These are phyloP conservation scores for Didymella arachidicola DNA, from an alignment of 2,329 filamentous ascomycete species.

Conservation along the genomic window DNA sequence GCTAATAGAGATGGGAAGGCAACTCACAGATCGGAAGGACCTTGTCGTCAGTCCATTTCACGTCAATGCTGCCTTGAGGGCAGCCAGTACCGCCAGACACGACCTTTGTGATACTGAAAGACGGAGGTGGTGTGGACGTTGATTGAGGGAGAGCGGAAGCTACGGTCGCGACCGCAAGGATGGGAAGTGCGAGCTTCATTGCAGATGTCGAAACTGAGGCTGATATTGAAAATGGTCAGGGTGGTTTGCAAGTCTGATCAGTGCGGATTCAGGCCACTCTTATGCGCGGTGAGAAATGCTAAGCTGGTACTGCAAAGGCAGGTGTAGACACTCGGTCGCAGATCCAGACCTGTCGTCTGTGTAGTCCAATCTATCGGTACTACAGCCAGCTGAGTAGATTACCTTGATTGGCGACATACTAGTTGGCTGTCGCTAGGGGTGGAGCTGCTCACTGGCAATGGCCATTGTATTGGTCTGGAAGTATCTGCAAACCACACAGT, in stretches of 20 bases:
- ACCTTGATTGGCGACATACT: slow-evolving; percentile 1
- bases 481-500: background rate
- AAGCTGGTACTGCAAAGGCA: background rate
- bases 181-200: slow-evolving; percentile 2
- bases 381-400: slow-evolving; percentile 6
- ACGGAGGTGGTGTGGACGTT: slow-evolving; percentile 27
- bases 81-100: slow-evolving; percentile 47
- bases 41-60: slow-evolving; percentile 41
- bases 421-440: background rate
- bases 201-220: background rate
- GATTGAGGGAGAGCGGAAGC: slow-evolving; percentile 15
- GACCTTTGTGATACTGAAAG: slow-evolving; percentile 45
- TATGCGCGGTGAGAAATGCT: background rate
- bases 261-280: background rate
- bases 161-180: background rate
- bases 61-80: slow-evolving; percentile 47
- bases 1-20: background rate
- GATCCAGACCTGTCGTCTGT: slow-evolving; percentile 6
- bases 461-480: background rate
- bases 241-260: background rate
- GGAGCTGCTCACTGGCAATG: background rate
- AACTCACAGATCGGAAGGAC: slow-evolving; percentile 45
- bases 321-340: background rate
- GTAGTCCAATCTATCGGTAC: slow-evolving; percentile 11
- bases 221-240: background rate